These are phyloP conservation scores for Orbilia brochopaga DNA, from an alignment of 2,329 filamentous ascomycete species.

Conservation along the genomic window DNA sequence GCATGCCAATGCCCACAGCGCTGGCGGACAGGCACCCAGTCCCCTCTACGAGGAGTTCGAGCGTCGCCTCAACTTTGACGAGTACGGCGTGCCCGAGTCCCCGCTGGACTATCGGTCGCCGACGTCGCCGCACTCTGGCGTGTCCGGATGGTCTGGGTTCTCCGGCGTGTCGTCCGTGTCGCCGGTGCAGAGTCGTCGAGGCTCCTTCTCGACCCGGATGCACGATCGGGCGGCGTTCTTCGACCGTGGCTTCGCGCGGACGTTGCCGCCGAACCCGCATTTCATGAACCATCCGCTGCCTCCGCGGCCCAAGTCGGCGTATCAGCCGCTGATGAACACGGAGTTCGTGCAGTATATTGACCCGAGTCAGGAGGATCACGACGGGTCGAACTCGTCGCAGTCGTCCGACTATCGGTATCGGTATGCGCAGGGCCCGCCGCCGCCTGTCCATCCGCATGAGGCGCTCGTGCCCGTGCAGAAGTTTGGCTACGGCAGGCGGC, in stretches of 20 bases:
- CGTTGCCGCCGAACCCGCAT: slow-evolving; percentile 44
- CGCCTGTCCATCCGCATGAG: slow-evolving; percentile 6
- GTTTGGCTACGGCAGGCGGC: slow-evolving; percentile 29
- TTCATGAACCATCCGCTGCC: slow-evolving; percentile 42
- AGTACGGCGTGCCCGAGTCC: slow-evolving; percentile 47
- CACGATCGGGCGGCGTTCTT: slow-evolving; percentile 30
- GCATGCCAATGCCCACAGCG: slow-evolving; percentile 47
- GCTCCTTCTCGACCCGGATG: slow-evolving; percentile 39
- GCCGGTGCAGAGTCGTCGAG: slow-evolving; percentile 35
- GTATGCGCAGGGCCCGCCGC: slow-evolving; percentile 17
- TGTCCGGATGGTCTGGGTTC: slow-evolving; percentile 49
- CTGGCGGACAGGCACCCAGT: slow-evolving; percentile 42
- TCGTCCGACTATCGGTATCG: slow-evolving; percentile 45
- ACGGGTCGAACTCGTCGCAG: slow-evolving; percentile 49
- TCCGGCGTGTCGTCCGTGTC: slow-evolving; percentile 47
- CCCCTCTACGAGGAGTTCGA: slow-evolving; percentile 48
- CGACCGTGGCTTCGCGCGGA: slow-evolving; percentile 31
- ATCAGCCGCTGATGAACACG: slow-evolving; percentile 45
- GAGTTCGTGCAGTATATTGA: slow-evolving; percentile 51
- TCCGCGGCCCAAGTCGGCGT: slow-evolving; percentile 45
- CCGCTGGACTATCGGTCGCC: slow-evolving; percentile 44
- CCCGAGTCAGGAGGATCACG: slow-evolving; percentile 35
- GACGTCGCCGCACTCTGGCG: slow-evolving; percentile 47
- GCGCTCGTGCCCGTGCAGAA: slow-evolving; percentile 45
- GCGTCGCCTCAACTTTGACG: slow-evolving; percentile 45